Base-by-base conservation (phyloP, 371 early-diverging fungal species). In the Chytridium lagenaria region DNA sequence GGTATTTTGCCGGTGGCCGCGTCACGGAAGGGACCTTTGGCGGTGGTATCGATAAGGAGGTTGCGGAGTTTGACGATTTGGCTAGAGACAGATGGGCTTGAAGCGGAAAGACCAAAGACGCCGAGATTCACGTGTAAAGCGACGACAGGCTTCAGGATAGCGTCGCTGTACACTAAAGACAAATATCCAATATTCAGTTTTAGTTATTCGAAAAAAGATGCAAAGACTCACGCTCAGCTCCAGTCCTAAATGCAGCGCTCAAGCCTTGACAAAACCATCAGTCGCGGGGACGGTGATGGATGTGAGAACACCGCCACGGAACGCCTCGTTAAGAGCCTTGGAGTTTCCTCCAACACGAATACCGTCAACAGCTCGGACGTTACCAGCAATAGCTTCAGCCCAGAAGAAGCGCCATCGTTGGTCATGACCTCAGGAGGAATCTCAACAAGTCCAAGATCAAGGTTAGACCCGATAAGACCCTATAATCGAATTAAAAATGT, bases 1-100 rank as follows among this genome's bases (percentile, higher is more conserved):
- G 92, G 91, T 12, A 92, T 79, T 40, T 87, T 82, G 38, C 94
- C 93, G 10, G 77, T 76, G 1, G 85, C 85, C 31, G 87, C 91
- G 31, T 36, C 81, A 74, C 5, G 75, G 80, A 67, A 82, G 80
- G 50, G 79, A 33, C 37, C 33, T 15, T 19, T n/a, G n/a, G n/a
- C 55, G 50, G 34, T 67, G 33, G 63, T 65, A 28, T 71, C 79
- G 10, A 67, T 80, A 1, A 76, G 71, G 33, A 91, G 70, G 0
- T 82, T 50, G n/a, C 80, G 78, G 30, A 93, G 83, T 64, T 79
- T 86, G 0, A 81, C 83, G 23, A 92, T 83, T 70, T 93, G 92
- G 15, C 85, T 81, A 1, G 92, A 88, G 5, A 92, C 79, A 0
- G 92, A 87, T 76, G 67, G 50, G 2, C 3, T 63, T 12, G 63